These are phyloP conservation scores for Anaeromyces robustus DNA, from an alignment of 192 early-diverging fungal genomes.

Conservation along the genomic window DNA sequence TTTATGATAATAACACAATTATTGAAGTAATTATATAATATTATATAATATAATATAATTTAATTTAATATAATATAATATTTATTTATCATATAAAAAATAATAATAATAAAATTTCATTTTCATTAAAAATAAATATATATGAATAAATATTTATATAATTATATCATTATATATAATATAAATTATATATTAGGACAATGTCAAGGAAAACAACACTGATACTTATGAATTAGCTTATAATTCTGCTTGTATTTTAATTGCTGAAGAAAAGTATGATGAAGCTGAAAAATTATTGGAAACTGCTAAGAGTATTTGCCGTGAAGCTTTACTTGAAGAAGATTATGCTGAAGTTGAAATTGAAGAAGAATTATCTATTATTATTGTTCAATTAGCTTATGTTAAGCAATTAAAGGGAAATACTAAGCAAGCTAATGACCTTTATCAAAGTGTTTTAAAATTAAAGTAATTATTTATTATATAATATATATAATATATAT, in stretches of 20 bases:
- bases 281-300: slow-evolving; percentile 34
- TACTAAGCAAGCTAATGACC: slow-evolving; percentile 26
- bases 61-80: too few species aligned
- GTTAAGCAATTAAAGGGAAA: slow-evolving; percentile 44
- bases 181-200: slow-evolving; percentile 3
- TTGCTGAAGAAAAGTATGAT: slow-evolving; percentile 31
- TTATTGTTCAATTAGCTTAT: slow-evolving; percentile 47
- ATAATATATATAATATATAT: too few species aligned
- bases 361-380: slow-evolving; percentile 43
- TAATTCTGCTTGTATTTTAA: slow-evolving; percentile 41
- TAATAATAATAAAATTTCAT: too few species aligned
- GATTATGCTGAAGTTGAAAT: slow-evolving; percentile 47
- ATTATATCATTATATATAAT: neutral
- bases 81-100: too few species aligned
- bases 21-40: neutral
- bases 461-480: slow-evolving; percentile 21
- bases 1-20: neutral
- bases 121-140: too few species aligned
- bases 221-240: slow-evolving; percentile 48
- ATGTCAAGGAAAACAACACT: slow-evolving; percentile 9
- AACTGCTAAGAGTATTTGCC: slow-evolving; percentile 38
- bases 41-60: neutral
- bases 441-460: slow-evolving; percentile 40
- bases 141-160: neutral
- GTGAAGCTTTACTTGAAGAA: slow-evolving; percentile 22